A percentile compares a stretch with the other conserved stretches of the same genome.
phyloP scores from a whole-genome alignment of 2,329 filamentous ascomycete genomes.

The Monilinia aucupariae region DNA sequence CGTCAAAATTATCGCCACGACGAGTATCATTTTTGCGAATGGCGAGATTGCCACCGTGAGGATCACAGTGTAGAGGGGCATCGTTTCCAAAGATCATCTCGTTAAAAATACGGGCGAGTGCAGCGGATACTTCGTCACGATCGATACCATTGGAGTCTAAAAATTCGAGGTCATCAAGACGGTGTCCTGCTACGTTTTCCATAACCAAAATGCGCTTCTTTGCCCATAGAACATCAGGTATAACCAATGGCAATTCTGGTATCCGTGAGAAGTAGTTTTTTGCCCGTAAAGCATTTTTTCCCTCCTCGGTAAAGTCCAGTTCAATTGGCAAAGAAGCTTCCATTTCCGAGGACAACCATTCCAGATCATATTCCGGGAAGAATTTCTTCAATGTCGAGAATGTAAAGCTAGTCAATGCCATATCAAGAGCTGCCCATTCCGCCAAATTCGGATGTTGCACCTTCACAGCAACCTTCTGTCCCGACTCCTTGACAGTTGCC shows the following conservation, averaged over 20 bases:
- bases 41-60: conserved; percentile 92
- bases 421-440: conserved; percentile 84
- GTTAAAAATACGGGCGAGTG: conserved; percentile 89
- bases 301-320: conserved; percentile 83
- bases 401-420: conserved; percentile 79
- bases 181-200: conserved; percentile 81
- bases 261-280: conserved; percentile 74
- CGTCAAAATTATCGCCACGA: conserved; percentile 74
- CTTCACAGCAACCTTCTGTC: conserved; percentile 89
- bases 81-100: conserved; percentile 96
- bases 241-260: conserved; percentile 72
- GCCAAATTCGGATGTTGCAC: conserved; percentile 87
- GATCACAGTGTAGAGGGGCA: conserved; percentile 91
- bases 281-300: conserved; percentile 73
- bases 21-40: conserved; percentile 70
- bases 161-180: conserved; percentile 83
- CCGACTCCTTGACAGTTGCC: conserved; percentile 73
- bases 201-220: conserved; percentile 88
- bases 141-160: conserved; percentile 83
- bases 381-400: conserved; percentile 86
- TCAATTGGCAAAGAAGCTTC: conserved; percentile 85
- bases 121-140: conserved; percentile 89
- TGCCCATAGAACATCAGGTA: conserved; percentile 86
- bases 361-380: conserved; percentile 96
- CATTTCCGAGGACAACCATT: conserved; percentile 94